These are phyloP conservation scores for Metarhizium robertsii DNA, from an alignment of 2,329 filamentous ascomycete species.

Conservation along the genomic window DNA sequence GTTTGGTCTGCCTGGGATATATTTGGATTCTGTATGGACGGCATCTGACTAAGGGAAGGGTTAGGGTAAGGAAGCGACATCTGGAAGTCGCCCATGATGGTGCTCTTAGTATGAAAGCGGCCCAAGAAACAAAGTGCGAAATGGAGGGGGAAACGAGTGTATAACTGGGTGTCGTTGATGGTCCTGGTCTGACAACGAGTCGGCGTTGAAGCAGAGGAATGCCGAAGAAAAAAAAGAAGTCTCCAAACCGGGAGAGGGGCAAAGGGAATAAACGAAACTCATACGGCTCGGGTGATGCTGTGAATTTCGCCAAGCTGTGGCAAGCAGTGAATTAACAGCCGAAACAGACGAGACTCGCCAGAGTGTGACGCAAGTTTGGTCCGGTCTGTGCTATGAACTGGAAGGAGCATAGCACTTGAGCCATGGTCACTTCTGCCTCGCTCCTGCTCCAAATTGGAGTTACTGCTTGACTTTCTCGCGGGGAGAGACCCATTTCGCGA, in stretches of 20 bases:
- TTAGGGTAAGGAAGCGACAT: constrained; percentile 25
- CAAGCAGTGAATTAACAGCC: not conserved
- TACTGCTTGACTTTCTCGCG: not conserved
- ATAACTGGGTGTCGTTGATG: not conserved
- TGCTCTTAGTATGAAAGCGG: not conserved
- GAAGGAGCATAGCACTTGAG: not conserved
- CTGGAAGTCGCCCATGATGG: constrained; percentile 18
- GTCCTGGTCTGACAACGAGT: not conserved
- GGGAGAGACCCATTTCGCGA: too few species aligned
- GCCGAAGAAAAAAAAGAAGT: not conserved
- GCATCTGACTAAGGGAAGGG: constrained; percentile 21
- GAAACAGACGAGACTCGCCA: not conserved
- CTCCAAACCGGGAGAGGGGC: not conserved
- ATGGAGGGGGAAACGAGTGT: constrained; percentile 1
- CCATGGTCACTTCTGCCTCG: not conserved
- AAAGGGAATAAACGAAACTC: not conserved
- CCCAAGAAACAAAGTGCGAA: not conserved
- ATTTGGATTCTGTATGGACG: constrained; percentile 7
- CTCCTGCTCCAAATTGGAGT: not conserved
- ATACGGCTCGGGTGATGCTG: not conserved
- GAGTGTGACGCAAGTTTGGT: not conserved
- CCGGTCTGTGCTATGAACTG: not conserved
- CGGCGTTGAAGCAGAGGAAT: not conserved
- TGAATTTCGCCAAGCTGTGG: not conserved
- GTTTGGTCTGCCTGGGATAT: not conserved